Base-by-base conservation (phyloP, 2,329 filamentous ascomycete species). In the Gnomoniopsis smithogilvyi region DNA sequence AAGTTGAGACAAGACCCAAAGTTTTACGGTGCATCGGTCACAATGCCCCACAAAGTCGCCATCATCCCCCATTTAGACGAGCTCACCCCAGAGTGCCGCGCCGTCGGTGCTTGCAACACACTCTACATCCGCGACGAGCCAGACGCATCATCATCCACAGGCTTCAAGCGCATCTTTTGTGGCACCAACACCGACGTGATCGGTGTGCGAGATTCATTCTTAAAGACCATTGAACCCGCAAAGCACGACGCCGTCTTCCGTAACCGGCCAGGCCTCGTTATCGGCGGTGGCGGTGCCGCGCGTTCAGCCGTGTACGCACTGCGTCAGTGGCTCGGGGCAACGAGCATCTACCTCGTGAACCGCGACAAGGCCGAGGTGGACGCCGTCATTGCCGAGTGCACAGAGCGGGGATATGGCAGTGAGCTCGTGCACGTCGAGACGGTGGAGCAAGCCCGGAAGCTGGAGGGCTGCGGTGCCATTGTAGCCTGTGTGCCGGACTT, bases 141-240 rank as follows among this genome's bases (percentile, higher is more conserved):
- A 1, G 66, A 70, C 17, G 71, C 77, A 50, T 33, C 56, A 3
- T 59, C 60, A 3, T 52, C 60, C 3, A 59, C 56, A 11, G 60
- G 60, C 26, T 79, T 81, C 53, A 73, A 74, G 36, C 76, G 80
- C 19, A 67, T 80, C 49, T 84, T 84, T 64, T 85, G 88, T 72
- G 91, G 90, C 55, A 89, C 90, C 47, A 94, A 95, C 76, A 94
- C 91, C 3, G 91, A 95, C 72, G 89, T 89, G 61, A 80, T 92
- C 58, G 91, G 91, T 33, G 87, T 94, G 62, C 82, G 89, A 22
- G 89, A 93, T 68, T 84, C 88, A 3, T 89, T 94, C 65, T 72
- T 80, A 51, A 80, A 82, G 64, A 88, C 86, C 65, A 70, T 80
- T 10, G 69, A 71, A 36, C 67, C 77, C 12, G 50, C 73, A 6